Conservation (phyloP, 805 yeast species). For the Sugiyamaella lignohabitans region DNA sequence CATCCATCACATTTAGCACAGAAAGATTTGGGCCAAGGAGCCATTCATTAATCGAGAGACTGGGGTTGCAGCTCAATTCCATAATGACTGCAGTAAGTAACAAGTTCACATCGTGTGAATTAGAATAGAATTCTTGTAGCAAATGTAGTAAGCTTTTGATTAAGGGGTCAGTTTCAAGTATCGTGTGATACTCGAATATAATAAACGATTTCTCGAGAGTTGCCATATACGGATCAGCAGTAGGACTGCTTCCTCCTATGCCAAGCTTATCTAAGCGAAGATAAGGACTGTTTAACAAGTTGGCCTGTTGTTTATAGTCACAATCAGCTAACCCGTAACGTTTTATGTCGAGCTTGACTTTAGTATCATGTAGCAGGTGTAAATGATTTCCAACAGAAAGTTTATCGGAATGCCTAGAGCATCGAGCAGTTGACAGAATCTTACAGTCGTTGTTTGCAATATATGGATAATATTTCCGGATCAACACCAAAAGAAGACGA, state of each 20-base stretch:
- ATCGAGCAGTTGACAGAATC: background rate
- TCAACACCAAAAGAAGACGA: constrained; percentile 22
- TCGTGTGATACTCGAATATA: constrained; percentile 1
- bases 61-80: constrained; percentile 23
- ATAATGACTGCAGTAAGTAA: constrained; percentile 22
- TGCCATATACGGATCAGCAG: too few relatives aligned
- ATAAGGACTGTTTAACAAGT: background rate
- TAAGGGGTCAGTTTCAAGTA: constrained; percentile 8
- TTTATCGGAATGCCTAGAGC: background rate
- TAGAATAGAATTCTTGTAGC: constrained; percentile 19
- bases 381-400: background rate
- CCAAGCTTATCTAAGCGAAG: background rate
- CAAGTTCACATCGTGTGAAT: constrained; percentile 25
- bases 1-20: too few relatives aligned
- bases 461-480: constrained; percentile 26
- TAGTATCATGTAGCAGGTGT: background rate
- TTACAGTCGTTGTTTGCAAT: constrained; percentile 4
- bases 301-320: background rate
- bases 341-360: background rate
- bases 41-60: too few relatives aligned
- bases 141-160: constrained; percentile 2
- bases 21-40: too few relatives aligned
- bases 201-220: background rate
- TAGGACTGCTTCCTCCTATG: too few relatives aligned
- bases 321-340: background rate